These are phyloP conservation scores for Zea mays DNA, from an alignment of 176 grass and related monocot species.

Conservation along the genomic window DNA sequence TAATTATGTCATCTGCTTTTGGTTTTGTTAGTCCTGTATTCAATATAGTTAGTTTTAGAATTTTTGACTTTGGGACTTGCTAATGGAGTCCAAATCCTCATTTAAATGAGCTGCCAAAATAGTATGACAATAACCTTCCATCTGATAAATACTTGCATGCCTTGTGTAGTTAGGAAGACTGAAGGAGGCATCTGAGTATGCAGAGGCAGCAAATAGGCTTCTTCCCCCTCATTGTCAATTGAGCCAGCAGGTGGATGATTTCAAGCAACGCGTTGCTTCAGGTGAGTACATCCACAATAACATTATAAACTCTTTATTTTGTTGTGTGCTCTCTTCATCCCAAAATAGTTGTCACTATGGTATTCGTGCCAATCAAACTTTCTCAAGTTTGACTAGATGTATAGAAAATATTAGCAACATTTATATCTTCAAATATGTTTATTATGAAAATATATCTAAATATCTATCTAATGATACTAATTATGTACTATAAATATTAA, in stretches of 20 bases:
- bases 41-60: neutral
- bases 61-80: neutral
- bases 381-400: neutral
- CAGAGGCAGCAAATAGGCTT: constrained; percentile 51
- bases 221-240: constrained; percentile 53
- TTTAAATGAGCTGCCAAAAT: neutral
- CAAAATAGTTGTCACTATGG: neutral
- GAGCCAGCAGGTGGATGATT: constrained; percentile 50
- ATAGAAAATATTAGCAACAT: neutral
- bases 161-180: constrained; percentile 80
- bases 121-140: neutral
- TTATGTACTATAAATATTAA: neutral
- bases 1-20: neutral
- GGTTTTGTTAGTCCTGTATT: neutral
- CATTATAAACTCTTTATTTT: constrained; percentile 3
- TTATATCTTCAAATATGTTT: neutral
- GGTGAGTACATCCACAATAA: constrained; percentile 56
- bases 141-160: constrained; percentile 13
- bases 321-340: neutral
- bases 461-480: neutral
- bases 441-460: too few species aligned
- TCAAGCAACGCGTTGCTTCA: constrained; percentile 60
- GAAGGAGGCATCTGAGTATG: constrained; percentile 75
- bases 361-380: too few species aligned
- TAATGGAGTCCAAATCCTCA: neutral